phyloP scores from a whole-genome alignment of 352 stramenopile genomes.

The Globisporangium echinulatum region DNA sequence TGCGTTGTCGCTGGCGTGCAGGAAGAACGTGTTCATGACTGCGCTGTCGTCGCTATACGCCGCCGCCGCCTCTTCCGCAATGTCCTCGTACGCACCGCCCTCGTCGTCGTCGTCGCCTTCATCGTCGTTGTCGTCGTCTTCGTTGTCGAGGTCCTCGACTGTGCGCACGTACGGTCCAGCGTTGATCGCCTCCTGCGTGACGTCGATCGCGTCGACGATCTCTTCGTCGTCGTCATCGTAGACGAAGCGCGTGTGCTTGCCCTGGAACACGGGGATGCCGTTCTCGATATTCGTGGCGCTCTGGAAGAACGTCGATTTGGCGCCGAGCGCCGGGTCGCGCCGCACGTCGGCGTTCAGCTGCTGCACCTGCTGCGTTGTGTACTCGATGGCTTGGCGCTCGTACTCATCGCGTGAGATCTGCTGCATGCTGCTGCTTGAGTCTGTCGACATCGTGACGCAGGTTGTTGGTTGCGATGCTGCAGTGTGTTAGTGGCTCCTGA shows the following conservation, averaged over 20 bases:
- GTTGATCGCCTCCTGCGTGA: slow-evolving; percentile 47
- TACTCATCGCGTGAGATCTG: slow-evolving; percentile 48
- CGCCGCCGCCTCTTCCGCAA: not conserved
- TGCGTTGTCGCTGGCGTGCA: slow-evolving; percentile 8
- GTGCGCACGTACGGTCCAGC: slow-evolving; percentile 50
- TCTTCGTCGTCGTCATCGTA: slow-evolving; percentile 70
- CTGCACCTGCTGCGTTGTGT: slow-evolving; percentile 54
- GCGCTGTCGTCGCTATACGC: slow-evolving; percentile 6
- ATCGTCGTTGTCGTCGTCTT: slow-evolving; percentile 28
- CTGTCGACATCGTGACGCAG: not conserved
- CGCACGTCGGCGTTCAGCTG: slow-evolving; percentile 59
- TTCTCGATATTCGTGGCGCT: slow-evolving; percentile 45
- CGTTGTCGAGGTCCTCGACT: slow-evolving; percentile 44
- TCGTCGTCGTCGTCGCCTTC: slow-evolving; percentile 20
- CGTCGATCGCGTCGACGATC: slow-evolving; percentile 58
- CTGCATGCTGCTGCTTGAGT: slow-evolving; percentile 11
- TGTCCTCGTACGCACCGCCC: slow-evolving; percentile 18
- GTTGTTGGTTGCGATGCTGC: not conserved
- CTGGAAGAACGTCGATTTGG: slow-evolving; percentile 59
- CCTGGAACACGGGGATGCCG: slow-evolving; percentile 67
- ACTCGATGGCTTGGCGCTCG: slow-evolving; percentile 60
- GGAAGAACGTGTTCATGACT: slow-evolving; percentile 14
- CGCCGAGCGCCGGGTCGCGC: slow-evolving; percentile 35
- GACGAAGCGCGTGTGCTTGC: slow-evolving; percentile 74
- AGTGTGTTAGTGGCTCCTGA: not conserved